phyloP scores from a whole-genome alignment of 164 flowering plant species.

The Euptelea pleiosperma region DNA sequence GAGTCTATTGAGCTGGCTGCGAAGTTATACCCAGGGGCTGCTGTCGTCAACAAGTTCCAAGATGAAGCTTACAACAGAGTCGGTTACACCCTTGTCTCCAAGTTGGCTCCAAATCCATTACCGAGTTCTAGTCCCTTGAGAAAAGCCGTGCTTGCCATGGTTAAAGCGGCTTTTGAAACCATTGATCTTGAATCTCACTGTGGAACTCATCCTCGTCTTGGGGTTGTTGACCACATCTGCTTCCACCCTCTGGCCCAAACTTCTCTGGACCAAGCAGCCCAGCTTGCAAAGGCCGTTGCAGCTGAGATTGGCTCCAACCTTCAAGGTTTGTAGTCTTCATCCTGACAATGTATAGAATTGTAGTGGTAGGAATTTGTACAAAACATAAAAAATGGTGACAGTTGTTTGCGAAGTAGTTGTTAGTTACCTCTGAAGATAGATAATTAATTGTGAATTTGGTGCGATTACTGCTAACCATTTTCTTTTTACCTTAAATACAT shows the following conservation, averaged over 20 bases:
- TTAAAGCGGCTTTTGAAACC: slow-evolving; percentile 52
- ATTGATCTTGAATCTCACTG: slow-evolving; percentile 55
- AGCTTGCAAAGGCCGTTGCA: slow-evolving; percentile 61
- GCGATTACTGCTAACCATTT: not conserved
- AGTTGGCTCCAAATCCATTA: slow-evolving; percentile 33
- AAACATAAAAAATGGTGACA: too few relatives aligned
- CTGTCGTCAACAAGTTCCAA: slow-evolving; percentile 56
- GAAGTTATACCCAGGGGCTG: slow-evolving; percentile 41
- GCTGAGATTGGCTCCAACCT: slow-evolving; percentile 55
- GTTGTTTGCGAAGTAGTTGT: too few relatives aligned
- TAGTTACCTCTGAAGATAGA: too few relatives aligned
- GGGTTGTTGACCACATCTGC: slow-evolving; percentile 69
- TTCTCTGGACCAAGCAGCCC: slow-evolving; percentile 63
- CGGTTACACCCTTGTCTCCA: slow-evolving; percentile 61
- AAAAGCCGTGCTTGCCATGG: slow-evolving; percentile 56
- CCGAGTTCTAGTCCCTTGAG: slow-evolving; percentile 43
- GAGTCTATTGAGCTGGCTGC: slow-evolving; percentile 61
- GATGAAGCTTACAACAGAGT: slow-evolving; percentile 60
- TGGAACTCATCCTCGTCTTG: slow-evolving; percentile 78
- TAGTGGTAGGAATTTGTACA: too few relatives aligned
- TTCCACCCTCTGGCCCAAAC: slow-evolving; percentile 71
- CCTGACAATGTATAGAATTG: not conserved
- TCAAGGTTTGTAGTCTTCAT: slow-evolving; percentile 40
- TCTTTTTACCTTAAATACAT: not conserved
- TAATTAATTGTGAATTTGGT: not conserved